These are phyloP conservation scores for Brettanomyces custersianus DNA, from an alignment of 805 yeast genomes.

Conservation along the genomic window DNA sequence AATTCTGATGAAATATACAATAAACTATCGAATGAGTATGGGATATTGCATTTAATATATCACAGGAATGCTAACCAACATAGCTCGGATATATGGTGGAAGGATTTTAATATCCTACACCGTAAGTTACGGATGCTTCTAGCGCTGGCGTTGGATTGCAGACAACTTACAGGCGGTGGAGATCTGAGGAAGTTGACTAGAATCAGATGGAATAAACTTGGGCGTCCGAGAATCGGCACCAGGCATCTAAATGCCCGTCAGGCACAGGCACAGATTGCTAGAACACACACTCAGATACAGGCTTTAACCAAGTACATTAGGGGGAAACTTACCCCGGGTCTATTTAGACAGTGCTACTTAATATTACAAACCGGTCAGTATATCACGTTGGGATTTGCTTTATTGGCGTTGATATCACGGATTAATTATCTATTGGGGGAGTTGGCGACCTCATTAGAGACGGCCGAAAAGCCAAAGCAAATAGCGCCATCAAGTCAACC, in stretches of 20 bases:
- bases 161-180: conserved; percentile 8
- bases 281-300: conserved; percentile 1
- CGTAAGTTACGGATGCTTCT: conserved; percentile 40
- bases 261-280: conserved; percentile 3
- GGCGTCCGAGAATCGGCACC: conserved; percentile 6
- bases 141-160: conserved; percentile 18
- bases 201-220: conserved; percentile 7
- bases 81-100: conserved; percentile 70
- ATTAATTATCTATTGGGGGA: conserved; percentile 31
- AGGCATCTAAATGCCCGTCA: conserved; percentile 6
- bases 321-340: conserved; percentile 31
- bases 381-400: conserved; percentile 59
- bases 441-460: background rate
- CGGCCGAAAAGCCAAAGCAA: background rate
- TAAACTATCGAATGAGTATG: conserved; percentile 41
- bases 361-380: conserved; percentile 72
- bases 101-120: conserved; percentile 50
- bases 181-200: conserved; percentile 5
- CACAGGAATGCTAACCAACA: conserved; percentile 77
- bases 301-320: conserved; percentile 21
- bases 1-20: too few species aligned
- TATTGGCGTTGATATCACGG: conserved; percentile 48
- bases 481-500: background rate
- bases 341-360: conserved; percentile 55
- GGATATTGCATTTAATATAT: conserved; percentile 51